Base-by-base conservation (phyloP, 345 rosid species). In the Acer negundo region DNA sequence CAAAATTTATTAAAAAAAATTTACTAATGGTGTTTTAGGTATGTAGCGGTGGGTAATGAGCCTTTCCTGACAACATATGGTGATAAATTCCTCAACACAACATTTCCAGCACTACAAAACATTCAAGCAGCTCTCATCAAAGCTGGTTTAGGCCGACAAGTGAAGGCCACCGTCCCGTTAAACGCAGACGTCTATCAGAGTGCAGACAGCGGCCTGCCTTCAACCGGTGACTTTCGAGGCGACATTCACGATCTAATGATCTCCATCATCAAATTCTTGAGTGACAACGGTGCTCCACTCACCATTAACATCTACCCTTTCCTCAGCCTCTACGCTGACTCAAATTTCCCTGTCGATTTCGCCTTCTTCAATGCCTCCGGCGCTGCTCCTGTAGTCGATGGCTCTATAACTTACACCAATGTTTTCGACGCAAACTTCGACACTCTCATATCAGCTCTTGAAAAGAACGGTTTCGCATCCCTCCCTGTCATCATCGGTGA, bases 251-350 rank as follows among this genome's bases (percentile, higher is more conserved):
- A 72, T 38, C 85, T 91, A 51, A 87, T 97, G 97, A 65, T 90
- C 70, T 75, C 92, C 35, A 90, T 97, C 31, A 76, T 90, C 66
- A 83, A 86, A 78, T 97, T 93, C 83, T 85, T 91, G 0, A 84
- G 78, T 7, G 87, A 94, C 77, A 91, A 82, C 10, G 83, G 79
- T 7, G 87, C 87, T 19, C 89, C 92, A 1, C 79, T 94, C 62
- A 89, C 92, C 2, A 82, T 97, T 82, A 97, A 97, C 87, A 97
- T 97, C 65, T 94, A 95, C 78, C 98, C 97, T 13, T 95, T 93
- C 80, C 94, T 95, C 64, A 93, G 97, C 82, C 94, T 95, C 40
- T 79, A 95, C 35, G 83, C 90, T 0, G 95, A 93, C 74, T 80
- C 97, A 4, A 64, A 91, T 77, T 95, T 95, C 86, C 97, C 97